phyloP scores from a whole-genome alignment of 192 early-diverging fungal species.

The Entophlyctis helioformis region DNA sequence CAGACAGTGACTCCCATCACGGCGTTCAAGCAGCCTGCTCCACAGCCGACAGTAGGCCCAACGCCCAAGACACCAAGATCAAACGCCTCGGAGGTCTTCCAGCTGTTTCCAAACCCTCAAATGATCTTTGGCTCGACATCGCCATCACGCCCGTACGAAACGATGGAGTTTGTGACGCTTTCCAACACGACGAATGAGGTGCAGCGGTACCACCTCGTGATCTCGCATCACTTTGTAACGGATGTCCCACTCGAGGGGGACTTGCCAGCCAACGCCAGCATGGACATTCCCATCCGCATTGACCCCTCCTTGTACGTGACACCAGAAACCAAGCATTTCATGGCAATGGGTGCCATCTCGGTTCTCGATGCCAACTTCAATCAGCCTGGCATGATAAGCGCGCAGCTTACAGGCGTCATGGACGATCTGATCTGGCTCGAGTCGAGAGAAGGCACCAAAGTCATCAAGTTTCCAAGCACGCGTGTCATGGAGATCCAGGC shows the following conservation, averaged over 20 bases:
- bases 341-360: conserved; percentile 25
- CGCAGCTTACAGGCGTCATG: conserved; percentile 20
- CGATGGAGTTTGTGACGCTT: conserved; percentile 32
- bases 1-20: no score
- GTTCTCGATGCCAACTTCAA: conserved; percentile 22
- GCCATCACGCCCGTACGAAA: conserved; percentile 3
- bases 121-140: no score
- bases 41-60: no score
- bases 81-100: no score
- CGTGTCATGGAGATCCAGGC: conserved; percentile 28
- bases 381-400: conserved; percentile 20
- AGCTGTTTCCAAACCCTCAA: no score
- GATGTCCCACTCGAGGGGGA: conserved; percentile 33
- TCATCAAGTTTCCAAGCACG: conserved; percentile 23
- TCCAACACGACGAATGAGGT: conserved; percentile 21
- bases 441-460: conserved; percentile 10
- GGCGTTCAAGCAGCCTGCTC: no score
- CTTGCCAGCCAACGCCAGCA: conserved; percentile 23
- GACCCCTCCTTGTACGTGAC: conserved; percentile 3
- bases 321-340: conserved; percentile 10
- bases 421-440: conserved; percentile 29
- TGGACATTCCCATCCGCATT: conserved; percentile 33
- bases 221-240: conserved; percentile 34
- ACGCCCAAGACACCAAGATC: no score
- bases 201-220: conserved; percentile 25